phyloP scores from a whole-genome alignment of 2,329 filamentous ascomycete genomes.

The Aspergillus sp. region DNA sequence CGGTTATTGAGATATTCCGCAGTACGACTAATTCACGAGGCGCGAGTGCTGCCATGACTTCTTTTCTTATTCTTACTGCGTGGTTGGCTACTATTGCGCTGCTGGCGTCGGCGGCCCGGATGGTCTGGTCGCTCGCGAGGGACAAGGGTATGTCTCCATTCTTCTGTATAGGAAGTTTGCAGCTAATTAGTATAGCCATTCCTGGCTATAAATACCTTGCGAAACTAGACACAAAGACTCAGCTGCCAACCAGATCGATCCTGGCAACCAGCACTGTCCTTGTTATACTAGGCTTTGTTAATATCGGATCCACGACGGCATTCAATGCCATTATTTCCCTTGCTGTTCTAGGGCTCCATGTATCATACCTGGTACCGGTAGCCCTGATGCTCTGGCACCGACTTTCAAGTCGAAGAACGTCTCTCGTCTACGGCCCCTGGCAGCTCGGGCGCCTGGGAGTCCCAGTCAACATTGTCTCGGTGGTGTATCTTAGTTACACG shows the following conservation, averaged over 20 bases:
- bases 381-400: constrained; percentile 27
- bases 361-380: constrained; percentile 28
- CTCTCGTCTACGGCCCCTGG: constrained; percentile 2
- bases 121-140: neutral
- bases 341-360: constrained; percentile 23
- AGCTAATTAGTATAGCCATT: neutral
- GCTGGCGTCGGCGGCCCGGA: constrained; percentile 1
- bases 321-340: constrained; percentile 27
- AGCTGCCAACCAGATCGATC: neutral
- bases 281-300: constrained; percentile 24
- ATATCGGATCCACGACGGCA: constrained; percentile 18
- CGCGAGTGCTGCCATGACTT: neutral
- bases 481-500: constrained; percentile 51
- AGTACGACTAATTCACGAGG: constrained; percentile 10
- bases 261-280: constrained; percentile 17
- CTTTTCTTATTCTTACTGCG: neutral
- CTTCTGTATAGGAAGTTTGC: too few relatives aligned
- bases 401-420: neutral
- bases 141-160: neutral
- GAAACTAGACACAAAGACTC: neutral
- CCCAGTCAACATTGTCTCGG: constrained; percentile 43
- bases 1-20: constrained; percentile 45
- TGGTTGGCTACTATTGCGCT: constrained; percentile 3
- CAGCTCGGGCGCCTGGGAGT: neutral
- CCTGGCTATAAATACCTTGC: neutral